These are phyloP conservation scores for Castanea mollissima DNA, from an alignment of 306 rosid species.

Conservation along the genomic window DNA sequence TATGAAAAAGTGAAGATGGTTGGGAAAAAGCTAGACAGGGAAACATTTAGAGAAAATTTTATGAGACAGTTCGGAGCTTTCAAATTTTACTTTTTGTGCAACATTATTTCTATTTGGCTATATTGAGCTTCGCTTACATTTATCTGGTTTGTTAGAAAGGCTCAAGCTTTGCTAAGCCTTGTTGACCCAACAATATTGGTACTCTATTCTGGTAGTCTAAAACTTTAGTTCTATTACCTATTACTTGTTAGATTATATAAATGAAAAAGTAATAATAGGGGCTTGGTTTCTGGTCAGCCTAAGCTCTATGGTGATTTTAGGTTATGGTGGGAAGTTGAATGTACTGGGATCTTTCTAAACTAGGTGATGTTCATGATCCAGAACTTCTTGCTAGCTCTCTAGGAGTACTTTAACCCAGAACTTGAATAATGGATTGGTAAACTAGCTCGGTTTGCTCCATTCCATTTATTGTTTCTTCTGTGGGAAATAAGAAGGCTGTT, in stretches of 20 bases:
- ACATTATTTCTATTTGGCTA: not conserved
- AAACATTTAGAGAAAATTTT: not conserved
- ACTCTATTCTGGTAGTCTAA: not conserved
- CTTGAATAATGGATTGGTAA: not conserved
- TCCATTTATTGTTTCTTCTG: not conserved
- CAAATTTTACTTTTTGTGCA: not conserved
- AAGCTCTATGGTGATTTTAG: not conserved
- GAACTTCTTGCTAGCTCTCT: not conserved
- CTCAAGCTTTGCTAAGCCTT: not conserved
- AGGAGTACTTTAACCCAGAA: not conserved
- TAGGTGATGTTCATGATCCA: not conserved
- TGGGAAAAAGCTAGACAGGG: not conserved
- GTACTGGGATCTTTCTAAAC: not conserved
- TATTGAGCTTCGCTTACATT: not conserved
- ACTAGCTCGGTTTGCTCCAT: not conserved
- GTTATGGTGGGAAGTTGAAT: not conserved
- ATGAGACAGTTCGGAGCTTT: not conserved
- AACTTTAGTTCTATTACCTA: not conserved
- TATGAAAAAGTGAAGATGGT: not conserved
- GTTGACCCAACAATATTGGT: not conserved
- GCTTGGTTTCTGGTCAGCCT: not conserved
- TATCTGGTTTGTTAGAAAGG: not conserved
- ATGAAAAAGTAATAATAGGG: not conserved
- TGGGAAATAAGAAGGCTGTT: not conserved
- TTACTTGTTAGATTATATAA: not conserved